Evolutionary conservation across 2,329 filamentous ascomycete genomes (phyloP).

Genomic region (Pezicula carpinea): DNA sequence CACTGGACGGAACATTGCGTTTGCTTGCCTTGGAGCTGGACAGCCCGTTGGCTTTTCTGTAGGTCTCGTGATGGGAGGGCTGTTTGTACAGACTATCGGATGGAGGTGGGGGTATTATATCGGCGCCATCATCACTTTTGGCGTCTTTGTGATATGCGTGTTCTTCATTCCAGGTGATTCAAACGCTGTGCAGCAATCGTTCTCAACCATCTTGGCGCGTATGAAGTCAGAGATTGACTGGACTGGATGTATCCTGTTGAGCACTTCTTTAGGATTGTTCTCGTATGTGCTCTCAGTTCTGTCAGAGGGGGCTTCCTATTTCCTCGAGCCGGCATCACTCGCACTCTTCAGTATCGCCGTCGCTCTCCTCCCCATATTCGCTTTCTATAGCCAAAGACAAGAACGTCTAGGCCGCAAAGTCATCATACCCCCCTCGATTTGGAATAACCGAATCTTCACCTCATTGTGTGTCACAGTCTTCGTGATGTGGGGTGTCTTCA

Average conservation of each 20-base stretch:
- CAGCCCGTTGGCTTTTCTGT: slow-evolving; percentile 47
- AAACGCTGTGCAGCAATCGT: slow-evolving; percentile 4
- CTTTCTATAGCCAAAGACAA: slow-evolving; percentile 23
- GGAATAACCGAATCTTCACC: slow-evolving; percentile 28
- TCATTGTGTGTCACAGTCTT: slow-evolving; percentile 30
- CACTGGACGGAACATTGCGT: slow-evolving; percentile 44
- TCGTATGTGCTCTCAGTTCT: slow-evolving; percentile 37
- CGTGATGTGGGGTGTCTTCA: slow-evolving; percentile 27
- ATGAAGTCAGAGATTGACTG: slow-evolving; percentile 44
- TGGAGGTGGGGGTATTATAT: slow-evolving; percentile 50
- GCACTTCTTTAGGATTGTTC: slow-evolving; percentile 41
- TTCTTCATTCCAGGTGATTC: slow-evolving; percentile 13
- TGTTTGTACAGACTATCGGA: slow-evolving; percentile 42
- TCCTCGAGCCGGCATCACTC: slow-evolving; percentile 20
- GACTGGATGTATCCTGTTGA: slow-evolving; percentile 43
- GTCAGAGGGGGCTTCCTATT: slow-evolving; percentile 9
- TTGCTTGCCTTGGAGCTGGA: slow-evolving; percentile 43
- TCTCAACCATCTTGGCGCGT: slow-evolving; percentile 3
- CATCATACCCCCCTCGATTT: slow-evolving; percentile 31
- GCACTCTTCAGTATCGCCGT: slow-evolving; percentile 25
- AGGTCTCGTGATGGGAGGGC: slow-evolving; percentile 45
- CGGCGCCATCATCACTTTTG: slow-evolving; percentile 32
- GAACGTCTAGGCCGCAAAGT: slow-evolving; percentile 20
- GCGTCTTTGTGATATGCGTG: slow-evolving; percentile 15
- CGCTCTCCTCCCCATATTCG: slow-evolving; percentile 25